Conservation (phyloP, 129 eudicot genomes). For the Escallonia herrerae region DNA sequence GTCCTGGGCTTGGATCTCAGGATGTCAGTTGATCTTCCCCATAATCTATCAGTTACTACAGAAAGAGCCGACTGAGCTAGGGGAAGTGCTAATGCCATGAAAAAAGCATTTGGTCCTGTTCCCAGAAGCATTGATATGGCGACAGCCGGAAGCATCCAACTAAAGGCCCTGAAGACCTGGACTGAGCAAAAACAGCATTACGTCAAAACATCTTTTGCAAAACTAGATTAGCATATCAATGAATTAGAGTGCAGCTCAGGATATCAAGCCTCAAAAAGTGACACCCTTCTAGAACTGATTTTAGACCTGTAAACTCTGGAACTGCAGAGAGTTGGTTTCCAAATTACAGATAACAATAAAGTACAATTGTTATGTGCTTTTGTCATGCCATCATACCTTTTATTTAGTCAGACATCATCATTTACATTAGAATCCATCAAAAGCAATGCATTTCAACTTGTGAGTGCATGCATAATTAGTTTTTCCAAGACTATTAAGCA, state of each 20-base stretch:
- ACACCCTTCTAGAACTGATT: too few relatives aligned
- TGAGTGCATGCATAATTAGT: too few relatives aligned
- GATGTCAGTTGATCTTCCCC: slow-evolving; percentile 24
- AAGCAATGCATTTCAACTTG: too few relatives aligned
- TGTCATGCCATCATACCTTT: too few relatives aligned
- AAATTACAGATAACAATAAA: too few relatives aligned
- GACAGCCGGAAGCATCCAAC: slow-evolving; percentile 56
- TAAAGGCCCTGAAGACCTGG: slow-evolving; percentile 40
- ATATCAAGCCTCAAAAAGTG: too few relatives aligned
- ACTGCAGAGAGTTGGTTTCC: too few relatives aligned
- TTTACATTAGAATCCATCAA: too few relatives aligned
- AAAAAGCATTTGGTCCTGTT: slow-evolving; percentile 29
- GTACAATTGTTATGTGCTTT: too few relatives aligned
- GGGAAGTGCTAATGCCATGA: slow-evolving; percentile 57
- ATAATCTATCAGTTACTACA: slow-evolving; percentile 20
- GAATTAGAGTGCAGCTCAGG: not conserved
- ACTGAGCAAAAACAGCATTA: slow-evolving; percentile 8
- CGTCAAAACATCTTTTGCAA: not conserved
- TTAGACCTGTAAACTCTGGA: too few relatives aligned
- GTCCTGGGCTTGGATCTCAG: slow-evolving; percentile 18
- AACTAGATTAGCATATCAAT: not conserved
- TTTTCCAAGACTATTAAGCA: too few relatives aligned
- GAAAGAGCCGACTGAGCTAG: slow-evolving; percentile 47
- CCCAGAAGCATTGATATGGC: slow-evolving; percentile 35
- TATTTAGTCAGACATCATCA: too few relatives aligned